phyloP scores from a whole-genome alignment of 106 monocot species.

The Vanilla planifolia region DNA sequence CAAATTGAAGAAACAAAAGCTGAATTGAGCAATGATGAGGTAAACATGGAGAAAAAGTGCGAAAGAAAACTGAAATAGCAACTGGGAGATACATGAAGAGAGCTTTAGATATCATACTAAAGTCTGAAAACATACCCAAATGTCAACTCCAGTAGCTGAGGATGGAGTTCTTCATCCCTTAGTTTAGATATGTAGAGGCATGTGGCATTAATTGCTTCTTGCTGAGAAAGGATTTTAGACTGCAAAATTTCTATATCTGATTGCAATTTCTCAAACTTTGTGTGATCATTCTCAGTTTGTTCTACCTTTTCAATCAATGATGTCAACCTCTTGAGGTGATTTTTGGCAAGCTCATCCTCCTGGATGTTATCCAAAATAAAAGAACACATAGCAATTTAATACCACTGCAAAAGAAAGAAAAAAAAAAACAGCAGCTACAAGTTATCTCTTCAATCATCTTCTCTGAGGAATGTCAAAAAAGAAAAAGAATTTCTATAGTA shows the following conservation, averaged over 20 bases:
- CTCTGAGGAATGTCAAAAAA: neutral
- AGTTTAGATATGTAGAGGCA: slow-evolving; percentile 74
- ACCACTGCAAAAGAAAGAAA: neutral
- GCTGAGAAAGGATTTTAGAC: slow-evolving; percentile 44
- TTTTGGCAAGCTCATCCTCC: slow-evolving; percentile 70
- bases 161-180: slow-evolving; percentile 77
- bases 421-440: neutral
- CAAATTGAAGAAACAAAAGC: too few species aligned
- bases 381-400: neutral
- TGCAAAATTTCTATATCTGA: slow-evolving; percentile 54
- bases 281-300: slow-evolving; percentile 36
- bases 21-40: too few species aligned
- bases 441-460: neutral
- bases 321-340: slow-evolving; percentile 36
- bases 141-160: slow-evolving; percentile 63
- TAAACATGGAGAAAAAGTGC: too few species aligned
- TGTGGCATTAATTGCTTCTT: slow-evolving; percentile 58
- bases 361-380: slow-evolving; percentile 13
- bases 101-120: too few species aligned
- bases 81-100: too few species aligned
- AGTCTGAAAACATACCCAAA: slow-evolving; percentile 50
- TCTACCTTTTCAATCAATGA: slow-evolving; percentile 55
- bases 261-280: slow-evolving; percentile 34
- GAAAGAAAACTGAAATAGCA: neutral
- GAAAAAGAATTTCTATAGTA: neutral